Evolutionary conservation across 2,329 filamentous ascomycete genomes (phyloP).

Genomic region (Talaromyces marneffei): DNA sequence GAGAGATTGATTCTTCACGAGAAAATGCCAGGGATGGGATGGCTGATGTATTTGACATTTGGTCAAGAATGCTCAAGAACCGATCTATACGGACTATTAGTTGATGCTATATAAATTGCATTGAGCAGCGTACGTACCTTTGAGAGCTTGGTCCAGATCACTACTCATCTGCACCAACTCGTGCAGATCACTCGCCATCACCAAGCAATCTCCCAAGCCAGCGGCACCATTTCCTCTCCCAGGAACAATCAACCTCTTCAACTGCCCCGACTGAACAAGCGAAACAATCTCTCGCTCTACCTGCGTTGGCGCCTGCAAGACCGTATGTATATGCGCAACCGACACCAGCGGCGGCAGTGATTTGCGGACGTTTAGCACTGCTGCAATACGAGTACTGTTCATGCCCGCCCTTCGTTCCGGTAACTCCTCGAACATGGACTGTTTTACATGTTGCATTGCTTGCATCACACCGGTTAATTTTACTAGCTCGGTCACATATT

Average conservation of each 20-base stretch:
- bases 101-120: neutral
- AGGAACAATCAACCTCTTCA: conserved; percentile 53
- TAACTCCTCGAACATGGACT: conserved; percentile 50
- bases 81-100: conserved; percentile 35
- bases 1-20: conserved; percentile 41
- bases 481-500: conserved; percentile 36
- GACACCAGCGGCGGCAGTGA: conserved; percentile 54
- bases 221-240: conserved; percentile 52
- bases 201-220: conserved; percentile 54
- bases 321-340: conserved; percentile 55
- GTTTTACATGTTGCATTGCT: conserved; percentile 40
- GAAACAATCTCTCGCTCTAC: conserved; percentile 56
- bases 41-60: conserved; percentile 43
- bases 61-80: conserved; percentile 45
- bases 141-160: conserved; percentile 29
- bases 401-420: conserved; percentile 52
- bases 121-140: too few relatives aligned
- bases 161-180: conserved; percentile 32
- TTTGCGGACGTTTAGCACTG: conserved; percentile 52
- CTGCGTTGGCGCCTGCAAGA: conserved; percentile 51
- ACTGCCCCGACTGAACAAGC: conserved; percentile 44
- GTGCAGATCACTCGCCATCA: conserved; percentile 50
- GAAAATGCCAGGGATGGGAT: conserved; percentile 43
- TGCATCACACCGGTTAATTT: conserved; percentile 47
- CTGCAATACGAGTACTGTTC: conserved; percentile 56